Conservation (phyloP, 2,329 filamentous ascomycete species). For the Fusarium coffeatum region DNA sequence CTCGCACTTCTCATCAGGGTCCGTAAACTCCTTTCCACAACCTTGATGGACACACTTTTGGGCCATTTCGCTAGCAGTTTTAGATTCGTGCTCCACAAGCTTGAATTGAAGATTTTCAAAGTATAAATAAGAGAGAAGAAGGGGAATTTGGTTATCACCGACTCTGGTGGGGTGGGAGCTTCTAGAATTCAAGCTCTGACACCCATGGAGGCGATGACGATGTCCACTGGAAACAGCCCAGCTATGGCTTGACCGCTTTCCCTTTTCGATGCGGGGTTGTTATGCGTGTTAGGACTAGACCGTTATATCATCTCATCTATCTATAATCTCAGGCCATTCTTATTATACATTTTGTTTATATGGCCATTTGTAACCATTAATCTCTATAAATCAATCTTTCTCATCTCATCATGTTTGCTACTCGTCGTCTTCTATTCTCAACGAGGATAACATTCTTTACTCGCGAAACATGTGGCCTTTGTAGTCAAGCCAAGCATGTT, state of each 20-base stretch:
- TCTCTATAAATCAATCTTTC: background rate
- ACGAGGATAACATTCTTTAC: slow-evolving; percentile 81
- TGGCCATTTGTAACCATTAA: background rate
- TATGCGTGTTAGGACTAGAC: slow-evolving; percentile 2
- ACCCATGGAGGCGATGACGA: slow-evolving; percentile 43
- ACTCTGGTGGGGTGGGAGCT: slow-evolving; percentile 53
- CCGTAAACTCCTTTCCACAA: slow-evolving; percentile 88
- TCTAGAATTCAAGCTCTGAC: slow-evolving; percentile 52
- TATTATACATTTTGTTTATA: background rate
- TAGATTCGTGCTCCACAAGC: slow-evolving; percentile 4
- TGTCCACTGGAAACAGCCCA: slow-evolving; percentile 25
- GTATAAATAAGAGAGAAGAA: slow-evolving; percentile 6
- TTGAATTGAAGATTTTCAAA: slow-evolving; percentile 8
- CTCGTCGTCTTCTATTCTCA: slow-evolving; percentile 62
- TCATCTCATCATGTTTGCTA: slow-evolving; percentile 60
- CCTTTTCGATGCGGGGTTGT: slow-evolving; percentile 49
- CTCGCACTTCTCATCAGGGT: slow-evolving; percentile 83
- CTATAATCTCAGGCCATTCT: slow-evolving; percentile 30
- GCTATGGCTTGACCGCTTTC: slow-evolving; percentile 51
- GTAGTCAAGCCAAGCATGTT: slow-evolving; percentile 73
- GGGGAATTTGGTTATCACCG: slow-evolving; percentile 20
- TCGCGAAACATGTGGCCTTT: slow-evolving; percentile 77
- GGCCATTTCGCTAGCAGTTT: slow-evolving; percentile 62
- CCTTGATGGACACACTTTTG: slow-evolving; percentile 96
- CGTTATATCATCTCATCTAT: background rate